Evolutionary conservation across 2,329 filamentous ascomycete genomes (phyloP), one percentile per base, ranked within the genome.

Genomic region (Atkinsonella texensis): DNA sequence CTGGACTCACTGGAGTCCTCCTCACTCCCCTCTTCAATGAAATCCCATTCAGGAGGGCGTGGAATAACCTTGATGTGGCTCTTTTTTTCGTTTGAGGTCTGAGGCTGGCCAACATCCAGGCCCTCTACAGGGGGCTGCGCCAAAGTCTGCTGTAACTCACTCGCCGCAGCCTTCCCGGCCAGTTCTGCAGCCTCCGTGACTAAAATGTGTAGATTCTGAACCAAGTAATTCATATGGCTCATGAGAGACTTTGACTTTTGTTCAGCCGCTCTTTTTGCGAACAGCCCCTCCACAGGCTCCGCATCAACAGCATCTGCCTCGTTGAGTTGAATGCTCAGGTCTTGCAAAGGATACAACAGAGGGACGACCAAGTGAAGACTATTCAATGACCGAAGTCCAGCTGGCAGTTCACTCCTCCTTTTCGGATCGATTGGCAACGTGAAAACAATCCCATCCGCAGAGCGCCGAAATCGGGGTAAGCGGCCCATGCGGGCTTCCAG

Each of bases 401-500:
- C 58, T 0, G 87, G 84, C 7, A 91, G 74, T 43, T 81, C 77
- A 8, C 67, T 64, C 49, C 75, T 74, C 52, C 80, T 79, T 52
- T 75, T 76, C 1, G 85, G 83, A 55, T 87, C 81, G 2, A 93
- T 68, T 0, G 86, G 84, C 12, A 91, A 63, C 2, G 79, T 84
- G 63, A 85, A 91, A 15, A 80, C 76, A 53, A 84, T 73, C 1
- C 84, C 85, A 65, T 90, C 85, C 32, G 75, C 70, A 1, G 82
- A 83, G 56, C 83, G 85, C 32, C 80, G 77, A 62, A 85, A 93
- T 38, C 80, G 66, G 1, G 80, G 74, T 48, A 85, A 63, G 57
- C 84, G 76, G 15, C 84, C 79, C 73, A 93, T 81, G 33, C 87
- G 80, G 31, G 86, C 77, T 68, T 90, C 85, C 0, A 93, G 74